Percentiles rank a stretch among this genome's conserved stretches.
Conservation (phyloP, 495 filamentous ascomycete species). For the Lasiosphaeriaceae sp. region DNA sequence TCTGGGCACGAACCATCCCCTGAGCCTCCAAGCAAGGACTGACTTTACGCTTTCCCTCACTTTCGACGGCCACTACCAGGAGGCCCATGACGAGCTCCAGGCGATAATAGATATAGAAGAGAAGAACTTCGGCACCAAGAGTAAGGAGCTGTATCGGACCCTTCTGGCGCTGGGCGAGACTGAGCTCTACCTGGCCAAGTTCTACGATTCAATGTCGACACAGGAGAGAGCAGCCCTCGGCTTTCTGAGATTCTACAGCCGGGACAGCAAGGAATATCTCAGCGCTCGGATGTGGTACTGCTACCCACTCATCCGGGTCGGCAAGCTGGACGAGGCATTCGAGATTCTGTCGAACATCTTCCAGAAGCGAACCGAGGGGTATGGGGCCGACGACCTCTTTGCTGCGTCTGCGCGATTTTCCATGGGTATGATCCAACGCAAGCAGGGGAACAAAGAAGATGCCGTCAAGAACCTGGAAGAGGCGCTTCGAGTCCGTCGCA, state of each 20-base stretch:
- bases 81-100: not conserved
- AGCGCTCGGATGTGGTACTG: slow-evolving; percentile 1
- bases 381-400: not conserved
- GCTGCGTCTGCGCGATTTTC: not conserved
- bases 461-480: not conserved
- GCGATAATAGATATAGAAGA: not conserved
- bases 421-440: not conserved
- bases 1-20: slow-evolving; percentile 3
- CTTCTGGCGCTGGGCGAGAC: slow-evolving; percentile 1
- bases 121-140: not conserved
- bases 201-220: not conserved
- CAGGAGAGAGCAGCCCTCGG: not conserved
- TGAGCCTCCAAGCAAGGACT: slow-evolving; percentile 3
- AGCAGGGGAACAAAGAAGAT: not conserved
- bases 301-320: not conserved
- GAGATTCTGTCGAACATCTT: not conserved
- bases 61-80: not conserved
- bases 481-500: not conserved
- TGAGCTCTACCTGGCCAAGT: slow-evolving; percentile 1
- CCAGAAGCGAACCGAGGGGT: slow-evolving; percentile 2
- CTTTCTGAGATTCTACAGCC: not conserved
- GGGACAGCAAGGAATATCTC: slow-evolving; percentile 3
- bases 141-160: not conserved
- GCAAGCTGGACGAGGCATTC: not conserved
- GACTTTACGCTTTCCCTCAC: not conserved